Base-by-base conservation (phyloP, 495 filamentous ascomycete species). In the Hyphodiscus hymeniophilus region DNA sequence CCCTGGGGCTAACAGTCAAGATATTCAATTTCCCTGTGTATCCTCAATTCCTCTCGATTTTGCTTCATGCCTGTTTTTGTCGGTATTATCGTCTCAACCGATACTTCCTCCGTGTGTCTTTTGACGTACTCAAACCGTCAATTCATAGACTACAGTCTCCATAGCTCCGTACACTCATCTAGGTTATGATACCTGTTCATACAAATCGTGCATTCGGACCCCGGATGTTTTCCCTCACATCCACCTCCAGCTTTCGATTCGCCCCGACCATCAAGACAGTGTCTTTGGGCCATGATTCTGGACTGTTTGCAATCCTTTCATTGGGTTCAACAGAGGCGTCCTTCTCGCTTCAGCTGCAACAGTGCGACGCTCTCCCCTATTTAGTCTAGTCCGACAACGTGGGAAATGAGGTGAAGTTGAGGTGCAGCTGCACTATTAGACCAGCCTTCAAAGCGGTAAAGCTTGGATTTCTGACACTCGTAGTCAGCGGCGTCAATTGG, bases 401-500 rank as follows among this genome's bases (percentile, higher is more conserved):
- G 38, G 46, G 42, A 49, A 49, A 42, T 22, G 42, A 38, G 15
- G 18, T 17, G 32, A 21, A 12, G 26, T 34, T 33, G 18, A 6
- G 16, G 15, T 46, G 28, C 32, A 36, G 16, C 24, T 35, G 18
- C 16, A 30, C 22, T 2, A 34, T 17, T 18, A 39, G 21, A 22
- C 36, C 22, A 40, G 15, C 16, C n/a, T 2, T 28, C 21, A 48
- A 41, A 40, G 34, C 36, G 36, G 46, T 32, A 48, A 39, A 13
- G 36, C 15, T 48, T 24, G 4, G 11, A 28, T 28, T 28, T 28
- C 20, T 32, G 31, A 33, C 40, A 39, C 40, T 26, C 20, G 26
- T 39, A 48, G 45, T 28, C 46, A 41, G 4, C 36, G 26, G 46
- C 46, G 46, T 24, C 46, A 48, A 48, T 48, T 15, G 15, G 11